These are phyloP conservation scores for Gliomastix tumulicola DNA, from an alignment of 2,329 filamentous ascomycete species.

Conservation along the genomic window DNA sequence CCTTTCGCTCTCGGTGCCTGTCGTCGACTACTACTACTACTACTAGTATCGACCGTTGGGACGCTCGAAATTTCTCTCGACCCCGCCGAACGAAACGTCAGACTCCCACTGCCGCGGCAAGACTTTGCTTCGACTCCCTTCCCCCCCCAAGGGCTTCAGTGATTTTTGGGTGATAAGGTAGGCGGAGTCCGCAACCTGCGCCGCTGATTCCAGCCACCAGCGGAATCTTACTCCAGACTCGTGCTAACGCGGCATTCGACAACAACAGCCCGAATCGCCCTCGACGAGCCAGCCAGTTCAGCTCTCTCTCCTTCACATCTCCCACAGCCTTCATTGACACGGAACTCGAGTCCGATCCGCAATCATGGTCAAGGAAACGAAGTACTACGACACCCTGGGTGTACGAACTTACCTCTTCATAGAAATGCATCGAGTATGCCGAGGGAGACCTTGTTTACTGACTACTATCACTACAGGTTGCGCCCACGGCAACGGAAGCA, in stretches of 20 bases:
- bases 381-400: conserved; percentile 72
- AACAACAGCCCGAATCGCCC: too few relatives aligned
- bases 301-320: background rate
- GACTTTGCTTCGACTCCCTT: too few relatives aligned
- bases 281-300: background rate
- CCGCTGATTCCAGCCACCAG: background rate
- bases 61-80: background rate
- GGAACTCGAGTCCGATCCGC: conserved; percentile 2
- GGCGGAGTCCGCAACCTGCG: background rate
- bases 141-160: too few relatives aligned
- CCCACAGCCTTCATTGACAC: background rate
- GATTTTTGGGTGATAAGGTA: too few relatives aligned
- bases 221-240: background rate
- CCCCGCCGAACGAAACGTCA: too few relatives aligned
- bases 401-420: conserved; percentile 40
- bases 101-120: too few relatives aligned
- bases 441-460: too few relatives aligned
- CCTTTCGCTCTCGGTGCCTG: too few relatives aligned
- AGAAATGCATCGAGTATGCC: background rate
- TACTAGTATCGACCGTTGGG: too few relatives aligned
- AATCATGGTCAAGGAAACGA: conserved; percentile 73
- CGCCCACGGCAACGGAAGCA: conserved; percentile 71
- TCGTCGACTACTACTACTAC: too few relatives aligned
- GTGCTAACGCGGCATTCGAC: too few relatives aligned
- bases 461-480: conserved; percentile 58